These are phyloP conservation scores for Porodaedalea pini DNA, from an alignment of 1,284 basidiomycete species.

Conservation along the genomic window DNA sequence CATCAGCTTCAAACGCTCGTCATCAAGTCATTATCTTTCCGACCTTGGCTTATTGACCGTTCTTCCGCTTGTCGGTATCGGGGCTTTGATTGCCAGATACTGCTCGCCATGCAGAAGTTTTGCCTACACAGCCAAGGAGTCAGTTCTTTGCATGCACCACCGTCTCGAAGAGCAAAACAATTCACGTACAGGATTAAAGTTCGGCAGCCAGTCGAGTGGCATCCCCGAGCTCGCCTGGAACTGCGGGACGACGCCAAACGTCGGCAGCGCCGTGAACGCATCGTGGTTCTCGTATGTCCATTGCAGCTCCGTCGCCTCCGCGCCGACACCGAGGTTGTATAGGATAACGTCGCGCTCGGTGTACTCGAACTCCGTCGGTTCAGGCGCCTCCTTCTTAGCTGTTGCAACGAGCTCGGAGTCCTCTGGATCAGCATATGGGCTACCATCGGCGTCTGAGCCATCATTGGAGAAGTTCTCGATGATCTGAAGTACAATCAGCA, in stretches of 20 bases:
- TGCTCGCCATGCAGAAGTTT: constrained; percentile 99
- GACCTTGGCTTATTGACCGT: constrained; percentile 76
- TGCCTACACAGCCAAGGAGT: constrained; percentile 46
- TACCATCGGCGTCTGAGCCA: constrained; percentile 34
- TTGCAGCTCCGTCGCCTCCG: constrained; percentile 87
- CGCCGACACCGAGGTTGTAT: constrained; percentile 96
- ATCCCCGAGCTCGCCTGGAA: constrained; percentile 66
- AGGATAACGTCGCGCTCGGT: constrained; percentile 90
- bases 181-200: constrained; percentile 81
- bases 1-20: neutral
- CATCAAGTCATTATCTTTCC: constrained; percentile 23
- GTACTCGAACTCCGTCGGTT: constrained; percentile 68
- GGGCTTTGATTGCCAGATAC: constrained; percentile 84
- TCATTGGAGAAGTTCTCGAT: constrained; percentile 81
- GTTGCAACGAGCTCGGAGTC: constrained; percentile 82
- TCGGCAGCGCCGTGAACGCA: constrained; percentile 83
- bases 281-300: constrained; percentile 92
- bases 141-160: constrained; percentile 4
- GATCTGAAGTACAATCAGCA: constrained; percentile 39
- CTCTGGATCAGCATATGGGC: constrained; percentile 72
- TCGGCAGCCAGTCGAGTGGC: constrained; percentile 84
- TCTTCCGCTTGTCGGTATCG: constrained; percentile 86
- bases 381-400: constrained; percentile 67
- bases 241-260: constrained; percentile 96
- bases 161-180: constrained; percentile 26